A percentile compares a stretch with the other conserved stretches of the same genome.
Evolutionary conservation across 108 stramenopile genomes (phyloP).

Genomic region (Cyclotella baltica): DNA sequence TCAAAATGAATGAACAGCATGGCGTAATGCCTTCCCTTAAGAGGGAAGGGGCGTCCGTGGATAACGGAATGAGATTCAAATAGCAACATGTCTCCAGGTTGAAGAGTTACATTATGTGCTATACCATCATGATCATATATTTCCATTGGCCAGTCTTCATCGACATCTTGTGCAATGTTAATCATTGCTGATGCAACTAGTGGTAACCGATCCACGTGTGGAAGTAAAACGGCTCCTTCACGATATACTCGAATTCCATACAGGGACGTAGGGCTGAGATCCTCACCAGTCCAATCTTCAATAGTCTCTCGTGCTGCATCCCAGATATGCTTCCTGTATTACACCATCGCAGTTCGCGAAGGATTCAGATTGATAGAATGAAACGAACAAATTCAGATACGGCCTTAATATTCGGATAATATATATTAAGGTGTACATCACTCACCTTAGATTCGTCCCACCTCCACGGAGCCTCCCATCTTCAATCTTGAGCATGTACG

Average conservation of each 20-base stretch:
- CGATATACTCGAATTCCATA: constrained; percentile 78
- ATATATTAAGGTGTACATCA: no score
- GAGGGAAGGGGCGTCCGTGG: constrained; percentile 79
- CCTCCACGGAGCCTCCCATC: constrained; percentile 53
- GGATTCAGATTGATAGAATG: no score
- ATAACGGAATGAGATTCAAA: constrained; percentile 57
- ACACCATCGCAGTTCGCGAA: no score
- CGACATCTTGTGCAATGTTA: constrained; percentile 73
- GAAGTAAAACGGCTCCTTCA: constrained; percentile 62
- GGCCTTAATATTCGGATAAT: no score
- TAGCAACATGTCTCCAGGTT: constrained; percentile 81
- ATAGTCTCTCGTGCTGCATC: constrained; percentile 53
- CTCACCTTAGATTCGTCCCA: constrained; percentile 42
- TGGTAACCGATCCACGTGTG: constrained; percentile 83
- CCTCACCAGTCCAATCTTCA: constrained; percentile 76
- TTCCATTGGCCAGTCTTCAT: constrained; percentile 61
- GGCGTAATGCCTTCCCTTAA: constrained; percentile 85
- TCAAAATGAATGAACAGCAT: constrained; percentile 90
- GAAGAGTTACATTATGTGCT: constrained; percentile 76
- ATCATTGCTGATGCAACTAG: constrained; percentile 81
- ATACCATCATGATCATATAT: constrained; percentile 62
- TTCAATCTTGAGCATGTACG: constrained; percentile 58
- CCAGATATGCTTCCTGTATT: constrained; percentile 57
- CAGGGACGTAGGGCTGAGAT: constrained; percentile 64
- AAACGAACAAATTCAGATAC: no score